phyloP scores from a whole-genome alignment of 2,329 filamentous ascomycete genomes.

The Trichothecium roseum region DNA sequence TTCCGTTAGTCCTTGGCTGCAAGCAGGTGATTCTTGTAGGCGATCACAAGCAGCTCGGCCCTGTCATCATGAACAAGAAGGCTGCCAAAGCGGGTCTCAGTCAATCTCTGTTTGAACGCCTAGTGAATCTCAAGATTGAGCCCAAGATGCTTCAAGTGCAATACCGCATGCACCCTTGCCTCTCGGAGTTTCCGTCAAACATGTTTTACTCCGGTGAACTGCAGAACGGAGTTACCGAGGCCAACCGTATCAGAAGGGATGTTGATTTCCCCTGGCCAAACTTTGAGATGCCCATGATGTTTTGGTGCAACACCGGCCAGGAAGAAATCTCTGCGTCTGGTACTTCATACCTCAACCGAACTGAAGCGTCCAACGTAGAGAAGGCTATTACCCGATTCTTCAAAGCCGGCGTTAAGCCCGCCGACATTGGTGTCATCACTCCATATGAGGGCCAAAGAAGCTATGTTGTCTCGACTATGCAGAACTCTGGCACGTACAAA shows the following conservation, averaged over 20 bases:
- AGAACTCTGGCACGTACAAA: constrained; percentile 92
- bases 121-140: constrained; percentile 81
- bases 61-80: constrained; percentile 99
- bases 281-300: constrained; percentile 95
- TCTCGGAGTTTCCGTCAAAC: constrained; percentile 95
- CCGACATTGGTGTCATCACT: constrained; percentile 93
- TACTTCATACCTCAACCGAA: constrained; percentile 95
- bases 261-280: constrained; percentile 99
- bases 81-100: constrained; percentile 95
- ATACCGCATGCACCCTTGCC: constrained; percentile 97
- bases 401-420: constrained; percentile 92
- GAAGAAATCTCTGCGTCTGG: constrained; percentile 97
- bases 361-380: constrained; percentile 93
- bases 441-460: constrained; percentile 97
- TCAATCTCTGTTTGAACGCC: constrained; percentile 94
- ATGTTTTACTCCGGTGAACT: constrained; percentile 99
- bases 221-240: constrained; percentile 89
- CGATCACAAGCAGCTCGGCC: constrained; percentile 94
- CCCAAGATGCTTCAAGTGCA: constrained; percentile 94
- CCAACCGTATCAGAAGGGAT: constrained; percentile 78
- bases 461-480: constrained; percentile 99
- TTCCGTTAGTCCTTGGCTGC: constrained; percentile 89
- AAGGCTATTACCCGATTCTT: constrained; percentile 98
- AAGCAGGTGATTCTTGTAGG: constrained; percentile 98
- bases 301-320: constrained; percentile 96